These are phyloP conservation scores for Spirogloea muscicola DNA, from an alignment of 139 green algal species.

Conservation along the genomic window DNA sequence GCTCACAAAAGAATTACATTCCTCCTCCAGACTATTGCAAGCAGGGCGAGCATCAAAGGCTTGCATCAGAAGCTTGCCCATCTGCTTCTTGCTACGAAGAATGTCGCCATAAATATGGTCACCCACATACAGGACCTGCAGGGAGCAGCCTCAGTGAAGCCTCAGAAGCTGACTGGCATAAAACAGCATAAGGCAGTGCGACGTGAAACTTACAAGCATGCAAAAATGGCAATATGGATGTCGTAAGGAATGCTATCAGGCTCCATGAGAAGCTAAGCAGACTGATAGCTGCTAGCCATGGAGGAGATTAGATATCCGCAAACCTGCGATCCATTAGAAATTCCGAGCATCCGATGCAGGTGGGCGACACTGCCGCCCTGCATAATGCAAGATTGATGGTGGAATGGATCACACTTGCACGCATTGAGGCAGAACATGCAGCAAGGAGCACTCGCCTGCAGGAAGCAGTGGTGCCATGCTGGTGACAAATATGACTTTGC, in stretches of 20 bases:
- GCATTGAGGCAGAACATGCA: too few species aligned
- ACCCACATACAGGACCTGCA: constrained; percentile 67
- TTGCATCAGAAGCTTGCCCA: constrained; percentile 39
- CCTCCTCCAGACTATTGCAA: background rate
- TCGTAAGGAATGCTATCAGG: too few species aligned
- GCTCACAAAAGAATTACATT: background rate
- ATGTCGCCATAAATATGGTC: constrained; percentile 62
- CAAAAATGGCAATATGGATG: too few species aligned
- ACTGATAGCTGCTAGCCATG: background rate
- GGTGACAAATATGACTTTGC: too few species aligned
- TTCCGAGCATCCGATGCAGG: constrained; percentile 82
- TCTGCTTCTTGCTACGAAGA: constrained; percentile 51
- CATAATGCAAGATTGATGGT: too few species aligned
- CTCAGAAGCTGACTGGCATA: background rate
- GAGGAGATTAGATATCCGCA: too few species aligned
- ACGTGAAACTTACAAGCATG: too few species aligned
- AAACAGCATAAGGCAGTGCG: background rate
- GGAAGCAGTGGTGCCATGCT: too few species aligned
- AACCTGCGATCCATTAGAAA: constrained; percentile 56
- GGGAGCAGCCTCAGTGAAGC: constrained; percentile 18
- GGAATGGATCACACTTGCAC: too few species aligned
- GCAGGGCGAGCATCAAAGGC: too few species aligned
- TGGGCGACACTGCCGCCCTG: constrained; percentile 76
- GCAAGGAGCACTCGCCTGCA: too few species aligned
- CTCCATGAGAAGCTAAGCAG: too few species aligned